phyloP scores from a whole-genome alignment of 75 land plant species.

The Azolla pinnata region DNA sequence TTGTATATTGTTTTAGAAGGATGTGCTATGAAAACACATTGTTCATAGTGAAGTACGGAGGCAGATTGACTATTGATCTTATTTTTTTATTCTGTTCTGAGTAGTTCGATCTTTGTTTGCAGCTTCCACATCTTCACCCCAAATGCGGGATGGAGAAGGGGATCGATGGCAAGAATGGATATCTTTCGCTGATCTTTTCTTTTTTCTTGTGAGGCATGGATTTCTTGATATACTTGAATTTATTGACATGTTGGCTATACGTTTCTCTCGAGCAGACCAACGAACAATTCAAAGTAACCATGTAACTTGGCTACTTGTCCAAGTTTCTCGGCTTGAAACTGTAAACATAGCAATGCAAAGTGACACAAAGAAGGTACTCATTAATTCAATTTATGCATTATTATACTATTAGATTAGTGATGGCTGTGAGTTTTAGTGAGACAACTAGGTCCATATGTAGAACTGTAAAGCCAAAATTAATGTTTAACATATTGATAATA shows the following conservation, averaged over 20 bases:
- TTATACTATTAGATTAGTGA: too few species aligned
- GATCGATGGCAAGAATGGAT: constrained; percentile 97
- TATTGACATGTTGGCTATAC: constrained; percentile 69
- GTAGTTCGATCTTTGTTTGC: too few species aligned
- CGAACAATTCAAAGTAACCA: constrained; percentile 73
- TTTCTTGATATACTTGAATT: constrained; percentile 91
- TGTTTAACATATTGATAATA: too few species aligned
- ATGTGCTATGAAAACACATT: too few species aligned
- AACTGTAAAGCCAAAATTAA: too few species aligned
- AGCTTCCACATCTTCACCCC: constrained; percentile 13
- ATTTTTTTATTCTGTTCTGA: too few species aligned
- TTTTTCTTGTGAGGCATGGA: constrained; percentile 82
- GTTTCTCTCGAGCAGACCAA: constrained; percentile 45
- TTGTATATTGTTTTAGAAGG: too few species aligned
- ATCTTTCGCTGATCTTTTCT: constrained; percentile 80
- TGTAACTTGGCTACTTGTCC: constrained; percentile 93
- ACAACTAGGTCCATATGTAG: too few species aligned
- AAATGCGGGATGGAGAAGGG: constrained; percentile 31
- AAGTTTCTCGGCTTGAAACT: constrained; percentile 81
- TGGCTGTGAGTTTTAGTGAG: too few species aligned
- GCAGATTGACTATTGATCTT: too few species aligned
- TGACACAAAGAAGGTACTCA: constrained; percentile 66
- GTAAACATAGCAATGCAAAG: constrained; percentile 56
- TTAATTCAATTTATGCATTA: background rate
- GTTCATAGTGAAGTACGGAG: too few species aligned